Evolutionary conservation across 2,329 filamentous ascomycete genomes (phyloP).

Genomic region (Penicillium paneum): DNA sequence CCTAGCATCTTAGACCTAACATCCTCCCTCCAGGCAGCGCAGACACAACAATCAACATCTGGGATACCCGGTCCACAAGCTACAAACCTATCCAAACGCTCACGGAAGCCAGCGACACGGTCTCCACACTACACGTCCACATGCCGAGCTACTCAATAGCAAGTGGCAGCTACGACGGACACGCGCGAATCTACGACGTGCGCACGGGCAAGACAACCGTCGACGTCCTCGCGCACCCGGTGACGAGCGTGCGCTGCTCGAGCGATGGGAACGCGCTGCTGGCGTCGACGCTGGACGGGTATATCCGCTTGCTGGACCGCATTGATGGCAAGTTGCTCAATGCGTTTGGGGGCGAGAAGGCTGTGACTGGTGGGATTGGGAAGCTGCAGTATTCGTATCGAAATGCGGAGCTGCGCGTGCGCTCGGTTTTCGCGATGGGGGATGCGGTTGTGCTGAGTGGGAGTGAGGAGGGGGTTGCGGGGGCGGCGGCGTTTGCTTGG

Average conservation of each 20-base stretch:
- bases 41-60: conserved; percentile 43
- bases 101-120: conserved; percentile 41
- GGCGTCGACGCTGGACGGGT: conserved; percentile 71
- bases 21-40: conserved; percentile 37
- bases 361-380: conserved; percentile 40
- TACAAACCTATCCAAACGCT: conserved; percentile 45
- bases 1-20: not conserved
- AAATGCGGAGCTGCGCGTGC: conserved; percentile 71
- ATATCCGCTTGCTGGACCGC: conserved; percentile 76
- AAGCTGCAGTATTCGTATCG: conserved; percentile 38
- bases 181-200: conserved; percentile 77
- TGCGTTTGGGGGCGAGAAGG: conserved; percentile 56
- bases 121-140: conserved; percentile 41
- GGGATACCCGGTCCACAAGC: conserved; percentile 42
- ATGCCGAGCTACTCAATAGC: conserved; percentile 54
- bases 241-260: conserved; percentile 73
- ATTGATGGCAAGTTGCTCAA: conserved; percentile 69
- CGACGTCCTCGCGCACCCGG: conserved; percentile 64
- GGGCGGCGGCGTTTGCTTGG: conserved; percentile 60
- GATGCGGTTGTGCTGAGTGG: conserved; percentile 79
- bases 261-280: conserved; percentile 71
- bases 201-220: conserved; percentile 67
- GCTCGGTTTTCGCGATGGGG: conserved; percentile 69
- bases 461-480: conserved; percentile 58
- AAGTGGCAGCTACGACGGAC: conserved; percentile 78